phyloP scores from a whole-genome alignment of 345 rosid genomes.

The Syzygium grande region DNA sequence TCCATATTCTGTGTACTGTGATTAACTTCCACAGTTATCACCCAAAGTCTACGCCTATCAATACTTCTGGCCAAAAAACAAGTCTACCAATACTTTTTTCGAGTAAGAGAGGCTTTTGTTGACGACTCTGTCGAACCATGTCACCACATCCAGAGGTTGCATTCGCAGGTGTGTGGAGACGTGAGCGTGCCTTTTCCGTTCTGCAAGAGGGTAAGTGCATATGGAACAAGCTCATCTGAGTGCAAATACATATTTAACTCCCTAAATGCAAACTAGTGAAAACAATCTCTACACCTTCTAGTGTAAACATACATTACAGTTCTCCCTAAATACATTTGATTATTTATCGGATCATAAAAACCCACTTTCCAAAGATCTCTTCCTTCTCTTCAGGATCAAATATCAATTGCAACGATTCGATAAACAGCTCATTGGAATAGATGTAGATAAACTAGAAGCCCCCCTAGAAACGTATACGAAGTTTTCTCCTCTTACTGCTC shows the following conservation, averaged over 20 bases:
- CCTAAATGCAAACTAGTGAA: too few species aligned
- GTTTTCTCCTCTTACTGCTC: neutral
- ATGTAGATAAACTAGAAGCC: too few species aligned
- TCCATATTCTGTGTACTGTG: neutral
- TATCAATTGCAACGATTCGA: constrained; percentile 5
- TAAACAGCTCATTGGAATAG: neutral
- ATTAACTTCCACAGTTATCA: too few species aligned
- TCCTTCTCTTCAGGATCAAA: neutral
- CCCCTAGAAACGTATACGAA: neutral
- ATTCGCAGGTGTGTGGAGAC: too few species aligned
- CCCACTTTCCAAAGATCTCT: neutral
- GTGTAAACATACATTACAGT: too few species aligned
- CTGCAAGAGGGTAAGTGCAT: too few species aligned
- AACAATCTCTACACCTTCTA: too few species aligned
- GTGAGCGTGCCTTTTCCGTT: too few species aligned
- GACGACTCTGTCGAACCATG: neutral
- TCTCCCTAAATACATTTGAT: neutral
- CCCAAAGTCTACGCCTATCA: too few species aligned
- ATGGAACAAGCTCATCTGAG: too few species aligned
- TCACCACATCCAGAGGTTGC: neutral
- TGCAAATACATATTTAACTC: too few species aligned
- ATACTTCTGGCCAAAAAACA: too few species aligned
- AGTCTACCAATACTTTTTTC: neutral
- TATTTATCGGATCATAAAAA: neutral
- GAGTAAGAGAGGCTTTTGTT: neutral